phyloP scores from a whole-genome alignment of 2,329 filamentous ascomycete species.

The Exophiala phaeomuriformis region DNA sequence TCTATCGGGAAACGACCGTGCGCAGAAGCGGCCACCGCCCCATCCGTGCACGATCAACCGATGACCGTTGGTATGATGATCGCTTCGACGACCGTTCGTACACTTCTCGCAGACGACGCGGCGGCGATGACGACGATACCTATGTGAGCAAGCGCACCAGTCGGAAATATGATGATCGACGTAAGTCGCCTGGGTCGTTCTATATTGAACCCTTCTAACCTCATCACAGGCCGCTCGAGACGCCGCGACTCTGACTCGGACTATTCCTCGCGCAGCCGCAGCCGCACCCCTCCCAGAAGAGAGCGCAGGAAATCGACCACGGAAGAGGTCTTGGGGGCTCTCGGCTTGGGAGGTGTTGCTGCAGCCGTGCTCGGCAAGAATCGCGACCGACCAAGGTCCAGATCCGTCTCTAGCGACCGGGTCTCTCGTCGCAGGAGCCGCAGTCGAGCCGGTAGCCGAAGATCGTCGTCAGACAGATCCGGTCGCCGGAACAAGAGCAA shows the following conservation, averaged over 20 bases:
- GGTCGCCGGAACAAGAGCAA: conserved; percentile 44
- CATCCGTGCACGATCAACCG: conserved; percentile 28
- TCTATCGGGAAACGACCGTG: conserved; percentile 30
- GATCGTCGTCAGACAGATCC: conserved; percentile 47
- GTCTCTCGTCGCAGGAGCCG: conserved; percentile 43
- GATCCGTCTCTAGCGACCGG: conserved; percentile 48
- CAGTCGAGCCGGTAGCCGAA: conserved; percentile 28
- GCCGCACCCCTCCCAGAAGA: conserved; percentile 33
- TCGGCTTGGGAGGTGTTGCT: conserved; percentile 52
- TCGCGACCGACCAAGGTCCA: conserved; percentile 53
- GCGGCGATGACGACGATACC: conserved; percentile 45
- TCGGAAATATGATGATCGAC: conserved; percentile 29
- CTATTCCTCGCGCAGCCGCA: conserved; percentile 34
- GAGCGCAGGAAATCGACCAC: conserved; percentile 42
- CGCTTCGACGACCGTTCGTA: conserved; percentile 40
- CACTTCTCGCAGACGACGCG: conserved; percentile 32
- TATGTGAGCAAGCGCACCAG: conserved; percentile 12
- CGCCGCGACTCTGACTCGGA: conserved; percentile 31
- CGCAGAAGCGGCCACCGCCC: conserved; percentile 32
- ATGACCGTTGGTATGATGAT: conserved; percentile 33
- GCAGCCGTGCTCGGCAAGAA: conserved; percentile 46
- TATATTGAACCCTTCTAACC: neutral
- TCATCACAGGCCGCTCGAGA: conserved; percentile 19
- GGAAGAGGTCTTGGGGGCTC: conserved; percentile 46
- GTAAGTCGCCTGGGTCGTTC: conserved; percentile 22